A percentile compares a stretch with the other conserved stretches of the same genome.
phyloP scores from a whole-genome alignment of 192 early-diverging fungal genomes.

The Coemansia sp. region DNA sequence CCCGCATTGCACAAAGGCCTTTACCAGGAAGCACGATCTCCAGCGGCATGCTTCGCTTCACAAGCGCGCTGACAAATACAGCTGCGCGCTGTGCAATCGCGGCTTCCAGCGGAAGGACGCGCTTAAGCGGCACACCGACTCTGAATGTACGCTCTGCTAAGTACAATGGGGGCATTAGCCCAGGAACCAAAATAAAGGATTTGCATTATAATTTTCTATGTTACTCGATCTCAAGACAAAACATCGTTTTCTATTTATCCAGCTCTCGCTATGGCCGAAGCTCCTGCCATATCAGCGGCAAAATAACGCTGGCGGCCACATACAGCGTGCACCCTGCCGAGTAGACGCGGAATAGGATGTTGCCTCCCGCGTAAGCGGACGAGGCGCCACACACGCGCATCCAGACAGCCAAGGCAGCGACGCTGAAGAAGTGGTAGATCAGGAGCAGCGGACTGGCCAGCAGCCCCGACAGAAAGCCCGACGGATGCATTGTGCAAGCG shows the following conservation, averaged over 20 bases:
- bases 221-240: neutral
- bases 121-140: conserved; percentile 41
- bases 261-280: conserved; percentile 19
- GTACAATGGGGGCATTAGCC: too few relatives aligned
- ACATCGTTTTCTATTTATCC: too few relatives aligned
- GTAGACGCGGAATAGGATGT: conserved; percentile 16
- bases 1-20: conserved; percentile 64
- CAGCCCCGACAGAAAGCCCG: conserved; percentile 85
- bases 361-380: conserved; percentile 25
- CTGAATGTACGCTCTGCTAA: conserved; percentile 8
- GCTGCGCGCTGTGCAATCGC: conserved; percentile 46
- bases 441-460: conserved; percentile 74
- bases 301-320: conserved; percentile 57
- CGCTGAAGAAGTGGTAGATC: conserved; percentile 90
- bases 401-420: conserved; percentile 64
- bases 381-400: conserved; percentile 25
- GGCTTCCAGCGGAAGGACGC: conserved; percentile 58
- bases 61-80: conserved; percentile 52
- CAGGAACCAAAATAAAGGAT: neutral
- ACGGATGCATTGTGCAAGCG: conserved; percentile 75
- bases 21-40: conserved; percentile 78
- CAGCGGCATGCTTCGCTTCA: conserved; percentile 68
- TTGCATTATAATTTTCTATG: neutral
- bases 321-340: conserved; percentile 59
- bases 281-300: conserved; percentile 50